Conservation (phyloP, 192 early-diverging fungal species). For the Backusella tarrabulga region DNA sequence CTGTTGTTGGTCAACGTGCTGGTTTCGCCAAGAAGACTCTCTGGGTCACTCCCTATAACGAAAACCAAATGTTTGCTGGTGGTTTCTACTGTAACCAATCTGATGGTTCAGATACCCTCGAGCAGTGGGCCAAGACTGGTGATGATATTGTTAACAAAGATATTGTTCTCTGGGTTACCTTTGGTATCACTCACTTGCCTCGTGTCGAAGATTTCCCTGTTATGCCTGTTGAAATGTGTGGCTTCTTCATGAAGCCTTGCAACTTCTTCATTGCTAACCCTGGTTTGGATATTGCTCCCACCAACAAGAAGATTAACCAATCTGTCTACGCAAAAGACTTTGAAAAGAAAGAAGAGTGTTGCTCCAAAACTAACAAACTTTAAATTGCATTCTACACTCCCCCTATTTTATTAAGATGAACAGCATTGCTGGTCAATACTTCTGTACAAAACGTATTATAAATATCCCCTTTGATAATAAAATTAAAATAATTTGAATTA, state of each 20-base stretch:
- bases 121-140: conserved; percentile 23
- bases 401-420: background rate
- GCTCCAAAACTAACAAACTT: conserved; percentile 21
- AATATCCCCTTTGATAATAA: conserved; percentile 3
- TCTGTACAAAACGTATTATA: background rate
- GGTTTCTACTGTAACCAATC: conserved; percentile 44
- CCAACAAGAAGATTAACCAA: conserved; percentile 30
- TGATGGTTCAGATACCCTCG: conserved; percentile 23
- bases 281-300: conserved; percentile 33
- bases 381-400: conserved; percentile 5
- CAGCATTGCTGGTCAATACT: conserved; percentile 2
- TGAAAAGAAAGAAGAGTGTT: conserved; percentile 12
- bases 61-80: conserved; percentile 39
- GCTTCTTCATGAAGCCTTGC: conserved; percentile 37
- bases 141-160: conserved; percentile 26
- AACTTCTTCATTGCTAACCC: conserved; percentile 42
- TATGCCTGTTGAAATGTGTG: conserved; percentile 38
- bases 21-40: conserved; percentile 38
- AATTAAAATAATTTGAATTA: background rate
- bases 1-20: conserved; percentile 36
- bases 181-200: conserved; percentile 40
- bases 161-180: conserved; percentile 39
- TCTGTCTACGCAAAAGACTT: conserved; percentile 24
- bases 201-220: conserved; percentile 41
- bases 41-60: conserved; percentile 41